Evolutionary conservation across 139 green algal genomes (phyloP), one percentile per base, ranked within the genome.

Genomic region (Penium margaritaceum): DNA sequence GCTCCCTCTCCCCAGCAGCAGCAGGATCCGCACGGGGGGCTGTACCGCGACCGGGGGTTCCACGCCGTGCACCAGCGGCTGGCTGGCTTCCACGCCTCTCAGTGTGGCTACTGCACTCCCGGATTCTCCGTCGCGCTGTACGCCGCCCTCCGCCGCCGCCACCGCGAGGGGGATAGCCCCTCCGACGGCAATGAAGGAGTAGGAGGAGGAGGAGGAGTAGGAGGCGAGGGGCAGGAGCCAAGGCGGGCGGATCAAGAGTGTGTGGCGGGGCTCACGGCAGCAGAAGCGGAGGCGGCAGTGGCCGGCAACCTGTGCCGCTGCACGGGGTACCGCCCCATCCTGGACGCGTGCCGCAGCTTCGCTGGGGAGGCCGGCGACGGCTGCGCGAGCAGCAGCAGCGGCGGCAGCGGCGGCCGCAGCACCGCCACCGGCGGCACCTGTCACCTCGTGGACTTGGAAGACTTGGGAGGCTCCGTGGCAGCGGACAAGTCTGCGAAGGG

Each of bases 61-160:
- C 60, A 57, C 57, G n/a, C 24, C 43, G 43, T 65, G 32, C 69
- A 78, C 21, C n/a, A 64, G 14, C 63, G 62, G 6, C 35, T 84
- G 9, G 78, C 73, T 2, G 72, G 70, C 19, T 67, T 76, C 55
- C 61, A 77, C 37, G 78, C n/a, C 17, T 78, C 78, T n/a, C 88
- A 94, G 67, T 94, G 89, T 63, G 89, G 89, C 36, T 91, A 86
- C 82, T 94, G 89, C 83, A 90, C 88, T 0, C 88, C 89, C n/a
- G 89, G 44, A 5, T 43, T 75, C 30, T 29, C 44, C 19, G 21
- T 72, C 64, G 37, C 63, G 6, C 64, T 72, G 6, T 60, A 72
- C 63, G 37, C 64, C 64, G 51, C 64, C 17, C 64, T 72, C 4
- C n/a, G 44, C 44, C 44, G 44, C 44, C 44, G n/a, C 44, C 44